Evolutionary conservation across 306 rosid species (phyloP).

Genomic region (Cucumis sativus): DNA sequence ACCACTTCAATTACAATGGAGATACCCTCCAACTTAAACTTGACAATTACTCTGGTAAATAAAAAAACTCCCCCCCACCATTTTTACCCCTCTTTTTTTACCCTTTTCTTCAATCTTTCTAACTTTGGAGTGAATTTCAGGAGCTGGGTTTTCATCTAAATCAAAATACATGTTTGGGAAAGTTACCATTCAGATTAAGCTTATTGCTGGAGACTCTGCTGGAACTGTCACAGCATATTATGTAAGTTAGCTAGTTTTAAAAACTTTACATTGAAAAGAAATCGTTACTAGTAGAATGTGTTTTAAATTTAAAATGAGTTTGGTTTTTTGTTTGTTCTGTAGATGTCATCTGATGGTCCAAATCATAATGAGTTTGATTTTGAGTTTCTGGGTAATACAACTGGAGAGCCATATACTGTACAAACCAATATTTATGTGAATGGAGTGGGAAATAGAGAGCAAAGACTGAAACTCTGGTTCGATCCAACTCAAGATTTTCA

Average conservation of each 20-base stretch:
- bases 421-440: constrained; percentile 85
- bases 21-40: constrained; percentile 65
- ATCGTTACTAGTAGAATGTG: not conserved
- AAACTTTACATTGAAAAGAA: too few species aligned
- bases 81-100: not conserved
- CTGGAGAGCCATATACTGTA: constrained; percentile 78
- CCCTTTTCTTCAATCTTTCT: not conserved
- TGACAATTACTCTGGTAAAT: constrained; percentile 69
- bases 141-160: constrained; percentile 88
- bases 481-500: constrained; percentile 80
- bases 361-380: constrained; percentile 83
- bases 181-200: constrained; percentile 68
- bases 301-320: not conserved
- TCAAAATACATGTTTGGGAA: constrained; percentile 77
- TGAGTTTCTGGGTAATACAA: constrained; percentile 84
- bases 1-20: constrained; percentile 72
- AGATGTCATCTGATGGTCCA: constrained; percentile 95
- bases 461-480: constrained; percentile 86
- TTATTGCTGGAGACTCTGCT: constrained; percentile 83
- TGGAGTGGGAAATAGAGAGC: constrained; percentile 86
- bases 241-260: constrained; percentile 26
- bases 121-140: constrained; percentile 22
- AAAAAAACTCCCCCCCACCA: too few species aligned
- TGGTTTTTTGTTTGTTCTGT: not conserved
- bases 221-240: constrained; percentile 95